These are phyloP conservation scores for Sarocladium kiliense DNA, from an alignment of 2,329 filamentous ascomycete genomes.

Conservation along the genomic window DNA sequence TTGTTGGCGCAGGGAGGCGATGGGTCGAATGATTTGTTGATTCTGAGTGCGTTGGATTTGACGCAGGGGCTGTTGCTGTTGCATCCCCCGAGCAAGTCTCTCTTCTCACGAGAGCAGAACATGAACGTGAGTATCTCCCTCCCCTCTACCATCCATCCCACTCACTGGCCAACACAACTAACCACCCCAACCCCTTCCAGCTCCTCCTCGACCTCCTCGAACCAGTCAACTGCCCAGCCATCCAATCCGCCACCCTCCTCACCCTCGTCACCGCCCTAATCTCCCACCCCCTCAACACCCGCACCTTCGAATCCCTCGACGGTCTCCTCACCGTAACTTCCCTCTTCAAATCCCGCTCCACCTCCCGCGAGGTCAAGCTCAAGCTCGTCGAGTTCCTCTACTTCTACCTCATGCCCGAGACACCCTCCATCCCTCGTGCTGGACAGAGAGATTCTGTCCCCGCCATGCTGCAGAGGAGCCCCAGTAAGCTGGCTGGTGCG, in stretches of 20 bases:
- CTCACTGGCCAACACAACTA: neutral
- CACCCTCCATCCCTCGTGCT: constrained; percentile 50
- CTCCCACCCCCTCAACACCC: constrained; percentile 80
- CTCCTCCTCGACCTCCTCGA: constrained; percentile 92
- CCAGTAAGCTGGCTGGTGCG: constrained; percentile 60
- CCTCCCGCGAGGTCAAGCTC: constrained; percentile 83
- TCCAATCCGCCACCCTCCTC: constrained; percentile 85
- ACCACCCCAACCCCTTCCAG: constrained; percentile 28
- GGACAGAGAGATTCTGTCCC: constrained; percentile 39
- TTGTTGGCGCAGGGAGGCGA: constrained; percentile 78
- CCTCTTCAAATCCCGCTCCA: constrained; percentile 84
- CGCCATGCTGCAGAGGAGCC: constrained; percentile 58
- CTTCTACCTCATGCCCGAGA: constrained; percentile 97
- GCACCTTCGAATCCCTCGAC: constrained; percentile 87
- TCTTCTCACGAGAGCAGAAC: constrained; percentile 84
- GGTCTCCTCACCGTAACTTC: constrained; percentile 88
- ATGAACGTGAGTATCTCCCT: constrained; percentile 69
- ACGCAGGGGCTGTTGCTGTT: constrained; percentile 84
- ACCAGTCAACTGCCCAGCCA: constrained; percentile 82
- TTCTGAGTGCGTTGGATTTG: constrained; percentile 80
- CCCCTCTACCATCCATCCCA: neutral
- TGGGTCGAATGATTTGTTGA: constrained; percentile 80
- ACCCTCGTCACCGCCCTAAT: constrained; percentile 86
- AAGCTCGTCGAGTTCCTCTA: constrained; percentile 97
- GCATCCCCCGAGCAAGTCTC: constrained; percentile 80